phyloP scores from a whole-genome alignment of 2,329 filamentous ascomycete species.

The Paraphoma chrysanthemicola region DNA sequence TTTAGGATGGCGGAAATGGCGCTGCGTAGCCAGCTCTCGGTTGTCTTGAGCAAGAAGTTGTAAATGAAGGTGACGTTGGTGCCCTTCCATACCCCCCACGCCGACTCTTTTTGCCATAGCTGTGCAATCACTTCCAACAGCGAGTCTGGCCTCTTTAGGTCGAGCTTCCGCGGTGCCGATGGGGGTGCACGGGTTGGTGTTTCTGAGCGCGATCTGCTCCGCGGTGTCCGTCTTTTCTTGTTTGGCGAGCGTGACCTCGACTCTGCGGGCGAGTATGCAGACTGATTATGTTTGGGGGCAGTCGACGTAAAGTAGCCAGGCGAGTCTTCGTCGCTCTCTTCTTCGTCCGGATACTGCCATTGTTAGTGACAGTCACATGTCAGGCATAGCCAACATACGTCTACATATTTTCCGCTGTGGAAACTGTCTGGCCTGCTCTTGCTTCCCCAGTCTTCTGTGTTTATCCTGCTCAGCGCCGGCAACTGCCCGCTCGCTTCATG shows the following conservation, averaged over 20 bases:
- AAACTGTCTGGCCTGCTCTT: conserved; percentile 41
- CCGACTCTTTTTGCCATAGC: conserved; percentile 87
- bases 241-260: conserved; percentile 47
- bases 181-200: conserved; percentile 50
- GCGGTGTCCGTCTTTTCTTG: conserved; percentile 44
- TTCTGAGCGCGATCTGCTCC: conserved; percentile 47
- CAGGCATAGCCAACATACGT: conserved; percentile 27
- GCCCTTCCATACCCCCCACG: conserved; percentile 92
- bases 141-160: conserved; percentile 77
- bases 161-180: conserved; percentile 66
- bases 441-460: conserved; percentile 20
- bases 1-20: conserved; percentile 90
- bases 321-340: conserved; percentile 74
- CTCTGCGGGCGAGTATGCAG: conserved; percentile 38
- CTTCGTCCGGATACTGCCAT: conserved; percentile 63
- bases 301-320: conserved; percentile 83
- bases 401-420: conserved; percentile 43
- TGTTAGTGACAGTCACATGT: conserved; percentile 27
- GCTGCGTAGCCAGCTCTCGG: conserved; percentile 92
- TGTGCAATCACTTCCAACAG: conserved; percentile 86
- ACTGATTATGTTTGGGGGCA: conserved; percentile 58
- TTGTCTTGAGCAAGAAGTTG: conserved; percentile 80
- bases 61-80: conserved; percentile 94
- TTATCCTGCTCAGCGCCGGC: conserved; percentile 22
- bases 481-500: conserved; percentile 57